Conservation (phyloP, 2,329 filamentous ascomycete species). For the Sporothrix protearum region DNA sequence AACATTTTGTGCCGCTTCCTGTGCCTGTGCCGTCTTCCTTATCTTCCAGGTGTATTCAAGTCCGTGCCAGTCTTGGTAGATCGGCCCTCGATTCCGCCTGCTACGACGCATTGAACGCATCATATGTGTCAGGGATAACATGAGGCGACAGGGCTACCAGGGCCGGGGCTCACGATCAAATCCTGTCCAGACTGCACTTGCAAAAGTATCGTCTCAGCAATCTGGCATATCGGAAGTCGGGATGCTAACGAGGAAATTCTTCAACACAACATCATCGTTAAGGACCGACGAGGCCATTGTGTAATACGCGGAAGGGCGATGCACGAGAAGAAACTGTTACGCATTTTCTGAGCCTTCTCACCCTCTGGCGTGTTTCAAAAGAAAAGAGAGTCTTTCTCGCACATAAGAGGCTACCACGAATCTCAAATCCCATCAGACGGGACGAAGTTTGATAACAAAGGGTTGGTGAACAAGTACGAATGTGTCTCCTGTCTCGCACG, state of each 20-base stretch:
- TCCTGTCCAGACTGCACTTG: background rate
- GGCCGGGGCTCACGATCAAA: background rate
- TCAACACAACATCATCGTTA: background rate
- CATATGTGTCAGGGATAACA: background rate
- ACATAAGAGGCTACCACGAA: background rate
- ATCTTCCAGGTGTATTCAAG: background rate
- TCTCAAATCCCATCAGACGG: background rate
- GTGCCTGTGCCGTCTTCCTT: no score
- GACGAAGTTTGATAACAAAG: background rate
- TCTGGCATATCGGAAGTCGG: background rate
- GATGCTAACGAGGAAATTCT: background rate
- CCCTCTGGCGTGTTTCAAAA: slow-evolving; percentile 6
- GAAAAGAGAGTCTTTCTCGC: background rate
- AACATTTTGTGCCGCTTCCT: background rate
- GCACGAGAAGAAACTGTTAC: background rate
- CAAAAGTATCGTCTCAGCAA: background rate
- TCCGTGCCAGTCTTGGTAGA: background rate
- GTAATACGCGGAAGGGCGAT: background rate
- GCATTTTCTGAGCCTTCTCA: no score
- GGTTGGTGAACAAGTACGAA: background rate
- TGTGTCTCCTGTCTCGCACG: background rate
- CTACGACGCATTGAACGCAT: slow-evolving; percentile 3
- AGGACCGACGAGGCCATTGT: background rate
- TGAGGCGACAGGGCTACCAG: background rate
- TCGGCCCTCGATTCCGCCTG: background rate